phyloP scores from a whole-genome alignment of 805 yeast genomes.

The Blastobotrys parvus region DNA sequence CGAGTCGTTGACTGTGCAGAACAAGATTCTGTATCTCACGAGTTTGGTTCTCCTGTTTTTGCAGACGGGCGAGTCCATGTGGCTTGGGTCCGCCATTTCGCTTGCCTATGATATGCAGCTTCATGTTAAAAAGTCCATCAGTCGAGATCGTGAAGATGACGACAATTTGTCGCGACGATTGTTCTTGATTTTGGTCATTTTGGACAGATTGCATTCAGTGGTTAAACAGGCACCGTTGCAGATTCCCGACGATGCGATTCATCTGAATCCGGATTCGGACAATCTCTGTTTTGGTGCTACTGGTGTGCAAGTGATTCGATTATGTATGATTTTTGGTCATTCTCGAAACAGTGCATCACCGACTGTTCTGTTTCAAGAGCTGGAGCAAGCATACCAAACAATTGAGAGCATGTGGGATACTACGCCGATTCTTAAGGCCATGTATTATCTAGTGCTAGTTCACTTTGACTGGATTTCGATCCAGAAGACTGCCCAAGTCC shows the following conservation, averaged over 20 bases:
- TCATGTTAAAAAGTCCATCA: neutral
- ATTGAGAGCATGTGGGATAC: conserved; percentile 20
- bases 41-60: conserved; percentile 28
- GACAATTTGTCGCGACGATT: conserved; percentile 18
- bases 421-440: conserved; percentile 18
- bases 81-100: conserved; percentile 33
- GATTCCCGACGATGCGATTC: conserved; percentile 19
- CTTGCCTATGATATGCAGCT: conserved; percentile 17
- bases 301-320: conserved; percentile 15
- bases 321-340: conserved; percentile 13
- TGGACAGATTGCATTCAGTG: conserved; percentile 25
- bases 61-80: conserved; percentile 23
- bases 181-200: conserved; percentile 20
- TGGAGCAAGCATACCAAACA: conserved; percentile 1
- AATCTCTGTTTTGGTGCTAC: conserved; percentile 10
- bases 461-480: conserved; percentile 5
- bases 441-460: conserved; percentile 10
- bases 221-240: conserved; percentile 18
- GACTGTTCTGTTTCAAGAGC: conserved; percentile 1
- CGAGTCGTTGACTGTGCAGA: conserved; percentile 11
- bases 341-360: neutral
- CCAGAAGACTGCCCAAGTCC: neutral
- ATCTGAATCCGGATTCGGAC: conserved; percentile 14
- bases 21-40: conserved; percentile 26
- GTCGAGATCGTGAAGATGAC: conserved; percentile 13